These are phyloP conservation scores for Ceratocystiopsis sp. DNA, from an alignment of 2,329 filamentous ascomycete species.

Conservation along the genomic window DNA sequence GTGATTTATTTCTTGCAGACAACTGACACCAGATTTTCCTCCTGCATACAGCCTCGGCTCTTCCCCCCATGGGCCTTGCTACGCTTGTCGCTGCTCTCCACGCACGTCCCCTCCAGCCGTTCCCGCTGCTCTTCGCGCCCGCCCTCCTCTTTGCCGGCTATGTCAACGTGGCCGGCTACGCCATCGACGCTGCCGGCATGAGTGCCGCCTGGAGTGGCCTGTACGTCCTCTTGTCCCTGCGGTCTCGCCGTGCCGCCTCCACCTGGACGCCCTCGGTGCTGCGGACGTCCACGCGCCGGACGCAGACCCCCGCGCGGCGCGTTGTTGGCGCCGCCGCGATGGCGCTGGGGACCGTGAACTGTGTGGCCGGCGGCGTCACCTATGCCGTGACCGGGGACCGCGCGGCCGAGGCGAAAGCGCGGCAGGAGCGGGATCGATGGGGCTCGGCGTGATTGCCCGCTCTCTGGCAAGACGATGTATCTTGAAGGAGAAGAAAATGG, in stretches of 20 bases:
- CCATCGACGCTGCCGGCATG: conserved; percentile 37
- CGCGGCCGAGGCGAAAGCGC: conserved; percentile 29
- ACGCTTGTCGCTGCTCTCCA: conserved; percentile 40
- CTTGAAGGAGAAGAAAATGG: too few relatives aligned
- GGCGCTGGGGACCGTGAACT: conserved; percentile 31
- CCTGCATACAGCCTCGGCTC: conserved; percentile 27
- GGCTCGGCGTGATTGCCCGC: conserved; percentile 9
- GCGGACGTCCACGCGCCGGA: conserved; percentile 21
- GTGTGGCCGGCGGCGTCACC: conserved; percentile 30
- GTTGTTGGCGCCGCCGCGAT: conserved; percentile 33
- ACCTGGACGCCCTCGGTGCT: conserved; percentile 14
- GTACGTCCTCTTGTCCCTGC: conserved; percentile 37
- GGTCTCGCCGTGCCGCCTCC: conserved; percentile 18
- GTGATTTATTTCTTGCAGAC: too few relatives aligned
- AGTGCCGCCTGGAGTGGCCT: conserved; percentile 39
- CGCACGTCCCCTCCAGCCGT: conserved; percentile 31
- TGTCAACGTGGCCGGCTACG: conserved; percentile 41
- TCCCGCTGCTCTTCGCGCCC: conserved; percentile 33
- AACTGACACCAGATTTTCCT: not conserved
- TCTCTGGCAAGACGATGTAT: too few relatives aligned
- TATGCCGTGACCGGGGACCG: conserved; percentile 32
- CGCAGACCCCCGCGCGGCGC: conserved; percentile 21
- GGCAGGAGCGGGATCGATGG: conserved; percentile 35
- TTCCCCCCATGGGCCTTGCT: conserved; percentile 37
- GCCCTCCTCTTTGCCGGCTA: conserved; percentile 39